A percentile compares a stretch with the other conserved stretches of the same genome.
Evolutionary conservation across 345 rosid genomes (phyloP).

Genomic region (Diplotaxis tenuifolia): DNA sequence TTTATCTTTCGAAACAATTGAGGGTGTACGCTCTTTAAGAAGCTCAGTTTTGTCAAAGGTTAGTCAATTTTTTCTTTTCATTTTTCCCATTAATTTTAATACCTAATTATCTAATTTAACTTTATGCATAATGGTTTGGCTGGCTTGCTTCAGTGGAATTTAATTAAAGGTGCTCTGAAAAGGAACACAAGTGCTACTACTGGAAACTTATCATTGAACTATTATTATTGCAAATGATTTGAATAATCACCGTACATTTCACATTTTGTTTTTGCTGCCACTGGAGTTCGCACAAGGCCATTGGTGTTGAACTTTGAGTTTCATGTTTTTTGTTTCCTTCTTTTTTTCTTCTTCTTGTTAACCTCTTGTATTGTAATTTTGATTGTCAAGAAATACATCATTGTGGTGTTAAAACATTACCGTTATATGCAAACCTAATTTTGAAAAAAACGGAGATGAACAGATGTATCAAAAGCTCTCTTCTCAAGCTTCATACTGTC

Average conservation of each 20-base stretch:
- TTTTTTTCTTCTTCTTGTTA: not conserved
- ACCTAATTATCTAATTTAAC: too few relatives aligned
- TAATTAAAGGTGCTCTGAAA: too few relatives aligned
- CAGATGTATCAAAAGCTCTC: not conserved
- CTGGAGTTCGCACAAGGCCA: slow-evolving; percentile 14
- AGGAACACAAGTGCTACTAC: too few relatives aligned
- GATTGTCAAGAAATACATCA: not conserved
- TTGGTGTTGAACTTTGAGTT: slow-evolving; percentile 14
- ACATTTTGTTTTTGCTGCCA: slow-evolving; percentile 22
- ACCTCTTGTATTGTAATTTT: not conserved
- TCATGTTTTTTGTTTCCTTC: slow-evolving; percentile 15
- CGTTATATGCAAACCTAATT: not conserved
- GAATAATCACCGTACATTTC: slow-evolving; percentile 25
- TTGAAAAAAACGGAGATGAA: not conserved
- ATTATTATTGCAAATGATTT: slow-evolving; percentile 27
- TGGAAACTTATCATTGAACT: slow-evolving; percentile 13
- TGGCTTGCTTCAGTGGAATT: too few relatives aligned
- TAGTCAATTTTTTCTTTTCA: too few relatives aligned
- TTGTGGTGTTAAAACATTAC: not conserved
- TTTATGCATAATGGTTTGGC: too few relatives aligned
- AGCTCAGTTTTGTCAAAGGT: too few relatives aligned
- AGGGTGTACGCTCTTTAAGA: too few relatives aligned
- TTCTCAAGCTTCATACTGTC: not conserved
- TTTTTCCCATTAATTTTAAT: too few relatives aligned
- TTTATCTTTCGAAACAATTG: too few relatives aligned